Evolutionary conservation across 306 rosid species (phyloP).

Genomic region (Cicer chorassanicum): DNA sequence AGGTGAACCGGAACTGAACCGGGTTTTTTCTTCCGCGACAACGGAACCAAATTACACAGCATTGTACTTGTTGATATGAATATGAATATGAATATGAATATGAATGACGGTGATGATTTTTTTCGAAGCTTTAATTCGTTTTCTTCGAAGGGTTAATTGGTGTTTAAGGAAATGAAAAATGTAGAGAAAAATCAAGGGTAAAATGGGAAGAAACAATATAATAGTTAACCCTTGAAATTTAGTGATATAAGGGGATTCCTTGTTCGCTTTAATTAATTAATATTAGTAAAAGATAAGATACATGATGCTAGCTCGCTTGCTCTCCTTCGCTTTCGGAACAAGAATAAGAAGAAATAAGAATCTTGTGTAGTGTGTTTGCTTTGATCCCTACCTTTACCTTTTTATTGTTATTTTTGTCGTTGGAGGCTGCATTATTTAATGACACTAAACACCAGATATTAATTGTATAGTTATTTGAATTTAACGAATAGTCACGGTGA

Average conservation of each 20-base stretch:
- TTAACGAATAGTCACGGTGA: too few species aligned
- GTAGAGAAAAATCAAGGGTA: slow-evolving; percentile 42
- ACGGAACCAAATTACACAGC: slow-evolving; percentile 57
- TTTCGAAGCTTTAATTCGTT: not conserved
- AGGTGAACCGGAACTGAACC: slow-evolving; percentile 80
- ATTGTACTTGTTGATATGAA: slow-evolving; percentile 30
- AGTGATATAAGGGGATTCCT: not conserved
- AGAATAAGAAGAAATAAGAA: slow-evolving; percentile 43
- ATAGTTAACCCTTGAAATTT: slow-evolving; percentile 32
- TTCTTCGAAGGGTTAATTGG: not conserved
- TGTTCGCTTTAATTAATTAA: too few species aligned
- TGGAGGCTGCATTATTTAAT: not conserved
- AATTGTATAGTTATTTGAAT: too few species aligned
- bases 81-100: too few species aligned
- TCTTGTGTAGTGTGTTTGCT: slow-evolving; percentile 26
- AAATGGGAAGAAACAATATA: not conserved
- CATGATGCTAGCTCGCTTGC: not conserved
- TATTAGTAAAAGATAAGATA: not conserved
- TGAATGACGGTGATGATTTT: not conserved
- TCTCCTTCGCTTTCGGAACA: slow-evolving; percentile 40
- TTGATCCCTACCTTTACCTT: slow-evolving; percentile 4
- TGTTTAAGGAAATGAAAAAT: slow-evolving; percentile 3
- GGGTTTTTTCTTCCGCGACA: slow-evolving; percentile 69
- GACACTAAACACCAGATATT: too few species aligned
- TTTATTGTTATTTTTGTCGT: not conserved